phyloP scores from a whole-genome alignment of 2,329 filamentous ascomycete species.

The Stagonosporopsis vannaccii region DNA sequence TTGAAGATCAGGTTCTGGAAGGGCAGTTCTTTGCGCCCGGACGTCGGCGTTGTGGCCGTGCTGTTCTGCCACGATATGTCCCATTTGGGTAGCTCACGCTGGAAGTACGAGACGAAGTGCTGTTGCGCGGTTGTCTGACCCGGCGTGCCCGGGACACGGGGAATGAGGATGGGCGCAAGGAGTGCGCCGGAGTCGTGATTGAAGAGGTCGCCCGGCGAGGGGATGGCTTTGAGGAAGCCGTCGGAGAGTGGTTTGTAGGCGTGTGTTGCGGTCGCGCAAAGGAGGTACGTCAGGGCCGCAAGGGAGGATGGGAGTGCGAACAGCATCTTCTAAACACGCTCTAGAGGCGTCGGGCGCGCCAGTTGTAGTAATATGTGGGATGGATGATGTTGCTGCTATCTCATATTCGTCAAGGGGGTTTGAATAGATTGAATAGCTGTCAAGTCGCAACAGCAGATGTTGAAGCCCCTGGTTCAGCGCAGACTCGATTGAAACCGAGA shows the following conservation, averaged over 20 bases:
- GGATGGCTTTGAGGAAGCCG: slow-evolving; percentile 73
- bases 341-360: not conserved
- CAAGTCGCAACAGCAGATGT: not conserved
- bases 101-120: slow-evolving; percentile 87
- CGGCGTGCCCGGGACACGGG: slow-evolving; percentile 86
- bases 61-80: slow-evolving; percentile 85
- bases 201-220: slow-evolving; percentile 75
- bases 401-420: slow-evolving; percentile 2
- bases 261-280: slow-evolving; percentile 28
- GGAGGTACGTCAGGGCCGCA: slow-evolving; percentile 22
- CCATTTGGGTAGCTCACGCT: slow-evolving; percentile 77
- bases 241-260: slow-evolving; percentile 74
- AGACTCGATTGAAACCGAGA: slow-evolving; percentile 30
- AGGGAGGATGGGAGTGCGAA: slow-evolving; percentile 22
- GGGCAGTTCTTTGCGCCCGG: slow-evolving; percentile 73
- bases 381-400: not conserved
- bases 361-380: not conserved
- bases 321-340: slow-evolving; percentile 23
- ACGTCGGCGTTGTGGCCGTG: slow-evolving; percentile 81
- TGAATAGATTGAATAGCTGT: slow-evolving; percentile 2
- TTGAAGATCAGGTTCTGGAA: slow-evolving; percentile 88
- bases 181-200: slow-evolving; percentile 78
- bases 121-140: slow-evolving; percentile 75
- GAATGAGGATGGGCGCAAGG: slow-evolving; percentile 83
- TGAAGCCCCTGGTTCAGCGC: slow-evolving; percentile 22